A percentile compares a stretch with the other conserved stretches of the same genome.
Conservation (phyloP, 768 basidiomycete genomes). For the Calvatia gigantea region DNA sequence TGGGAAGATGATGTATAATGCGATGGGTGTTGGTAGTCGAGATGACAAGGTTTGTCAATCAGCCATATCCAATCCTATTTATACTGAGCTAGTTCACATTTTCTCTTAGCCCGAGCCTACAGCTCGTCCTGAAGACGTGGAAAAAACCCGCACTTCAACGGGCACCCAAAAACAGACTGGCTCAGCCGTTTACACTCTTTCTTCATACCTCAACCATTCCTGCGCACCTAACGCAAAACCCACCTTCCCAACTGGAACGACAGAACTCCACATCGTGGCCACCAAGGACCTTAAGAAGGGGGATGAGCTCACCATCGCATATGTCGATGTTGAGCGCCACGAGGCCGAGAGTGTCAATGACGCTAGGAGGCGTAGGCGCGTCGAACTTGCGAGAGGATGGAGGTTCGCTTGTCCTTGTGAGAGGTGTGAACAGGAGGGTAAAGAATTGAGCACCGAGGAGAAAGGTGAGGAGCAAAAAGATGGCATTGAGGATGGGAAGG, state of each 20-base stretch:
- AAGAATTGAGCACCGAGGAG: constrained; percentile 29
- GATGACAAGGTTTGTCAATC: constrained; percentile 57
- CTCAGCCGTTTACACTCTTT: constrained; percentile 70
- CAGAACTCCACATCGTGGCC: constrained; percentile 70
- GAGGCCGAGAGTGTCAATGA: constrained; percentile 49
- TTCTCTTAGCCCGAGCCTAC: constrained; percentile 45
- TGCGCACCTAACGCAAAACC: constrained; percentile 68
- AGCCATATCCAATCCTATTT: neutral
- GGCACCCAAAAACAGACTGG: constrained; percentile 78
- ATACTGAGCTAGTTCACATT: neutral
- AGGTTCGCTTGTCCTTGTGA: constrained; percentile 72
- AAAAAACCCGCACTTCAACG: constrained; percentile 72
- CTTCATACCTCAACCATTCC: constrained; percentile 76
- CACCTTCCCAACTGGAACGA: constrained; percentile 60
- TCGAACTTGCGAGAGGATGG: constrained; percentile 80
- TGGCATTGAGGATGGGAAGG: constrained; percentile 33
- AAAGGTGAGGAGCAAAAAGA: constrained; percentile 28
- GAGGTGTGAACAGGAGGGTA: constrained; percentile 57
- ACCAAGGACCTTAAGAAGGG: constrained; percentile 65
- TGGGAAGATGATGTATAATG: constrained; percentile 76
- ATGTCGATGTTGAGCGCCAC: constrained; percentile 62
- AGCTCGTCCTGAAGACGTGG: constrained; percentile 64
- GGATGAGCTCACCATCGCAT: constrained; percentile 74
- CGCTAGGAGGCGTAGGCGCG: constrained; percentile 61
- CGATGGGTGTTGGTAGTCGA: constrained; percentile 72